phyloP scores from a whole-genome alignment of 202 grass and related monocot species.

The Cymbopogon flexuosus region DNA sequence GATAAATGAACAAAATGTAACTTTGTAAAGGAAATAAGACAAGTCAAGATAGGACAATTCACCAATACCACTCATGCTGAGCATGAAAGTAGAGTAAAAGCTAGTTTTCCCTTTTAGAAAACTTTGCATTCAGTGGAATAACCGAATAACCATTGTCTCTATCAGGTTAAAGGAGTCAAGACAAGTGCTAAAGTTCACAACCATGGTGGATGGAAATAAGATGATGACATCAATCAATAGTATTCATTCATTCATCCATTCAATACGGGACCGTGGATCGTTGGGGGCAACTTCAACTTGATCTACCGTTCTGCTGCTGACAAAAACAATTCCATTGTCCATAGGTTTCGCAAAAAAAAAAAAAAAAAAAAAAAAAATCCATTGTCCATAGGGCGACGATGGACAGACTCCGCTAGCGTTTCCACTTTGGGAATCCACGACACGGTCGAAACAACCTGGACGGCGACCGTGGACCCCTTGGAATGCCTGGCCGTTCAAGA shows the following conservation, averaged over 20 bases:
- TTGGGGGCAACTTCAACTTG: not conserved
- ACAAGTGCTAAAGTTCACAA: not conserved
- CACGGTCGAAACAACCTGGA: too few relatives aligned
- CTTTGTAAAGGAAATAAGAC: not conserved
- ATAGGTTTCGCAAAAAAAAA: too few relatives aligned
- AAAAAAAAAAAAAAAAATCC: too few relatives aligned
- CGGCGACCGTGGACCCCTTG: too few relatives aligned
- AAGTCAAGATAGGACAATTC: constrained; percentile 4
- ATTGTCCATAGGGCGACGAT: not conserved
- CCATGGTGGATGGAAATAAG: not conserved
- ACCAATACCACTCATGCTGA: constrained; percentile 11
- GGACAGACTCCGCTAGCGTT: not conserved
- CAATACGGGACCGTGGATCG: not conserved
- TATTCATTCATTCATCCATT: not conserved
- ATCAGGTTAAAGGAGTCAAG: not conserved
- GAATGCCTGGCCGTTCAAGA: too few relatives aligned
- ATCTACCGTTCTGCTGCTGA: not conserved
- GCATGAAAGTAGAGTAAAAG: constrained; percentile 22
- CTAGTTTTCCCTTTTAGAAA: not conserved
- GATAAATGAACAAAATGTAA: not conserved
- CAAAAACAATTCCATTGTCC: not conserved
- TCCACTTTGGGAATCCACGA: too few relatives aligned
- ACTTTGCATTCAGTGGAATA: not conserved
- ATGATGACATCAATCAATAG: not conserved
- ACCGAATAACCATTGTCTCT: too few relatives aligned